Conservation (phyloP, 352 stramenopile species). For the Globisporangium spiculum region DNA sequence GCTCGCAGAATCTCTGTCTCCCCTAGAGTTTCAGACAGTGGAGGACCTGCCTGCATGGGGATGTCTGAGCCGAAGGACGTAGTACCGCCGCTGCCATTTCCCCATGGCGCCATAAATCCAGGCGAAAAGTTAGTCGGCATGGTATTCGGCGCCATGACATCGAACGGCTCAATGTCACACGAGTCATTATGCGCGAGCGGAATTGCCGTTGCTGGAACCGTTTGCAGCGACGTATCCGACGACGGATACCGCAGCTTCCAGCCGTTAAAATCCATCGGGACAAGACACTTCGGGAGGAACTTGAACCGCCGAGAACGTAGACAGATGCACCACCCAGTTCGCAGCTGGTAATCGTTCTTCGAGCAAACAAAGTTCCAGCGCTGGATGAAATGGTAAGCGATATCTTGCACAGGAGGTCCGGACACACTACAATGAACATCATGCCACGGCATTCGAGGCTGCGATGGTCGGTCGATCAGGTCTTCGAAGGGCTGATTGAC, state of each 20-base stretch:
- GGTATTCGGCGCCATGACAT: conserved; percentile 20
- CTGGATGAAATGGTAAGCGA: conserved; percentile 90
- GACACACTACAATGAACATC: conserved; percentile 86
- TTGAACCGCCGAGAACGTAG: conserved; percentile 81
- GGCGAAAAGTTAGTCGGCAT: conserved; percentile 13
- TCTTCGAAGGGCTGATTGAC: conserved; percentile 85
- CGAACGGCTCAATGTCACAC: conserved; percentile 30
- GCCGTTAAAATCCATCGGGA: conserved; percentile 86
- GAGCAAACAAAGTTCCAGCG: conserved; percentile 91
- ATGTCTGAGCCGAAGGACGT: conserved; percentile 18
- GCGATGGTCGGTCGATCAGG: conserved; percentile 68
- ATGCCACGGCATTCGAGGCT: conserved; percentile 89
- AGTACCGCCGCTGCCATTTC: conserved; percentile 4
- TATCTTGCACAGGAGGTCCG: conserved; percentile 75
- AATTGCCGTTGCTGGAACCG: conserved; percentile 36
- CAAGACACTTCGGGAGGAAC: conserved; percentile 76
- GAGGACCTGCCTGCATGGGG: conserved; percentile 16
- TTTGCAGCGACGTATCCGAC: conserved; percentile 40
- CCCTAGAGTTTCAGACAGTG: conserved; percentile 27
- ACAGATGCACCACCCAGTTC: conserved; percentile 87
- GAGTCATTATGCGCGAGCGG: conserved; percentile 57
- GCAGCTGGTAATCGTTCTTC: conserved; percentile 86
- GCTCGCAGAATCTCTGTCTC: conserved; percentile 57
- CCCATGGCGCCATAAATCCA: conserved; percentile 15
- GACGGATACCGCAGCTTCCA: conserved; percentile 76